Evolutionary conservation across 352 stramenopile genomes (phyloP).

Genomic region (Blastocystis sp.): DNA sequence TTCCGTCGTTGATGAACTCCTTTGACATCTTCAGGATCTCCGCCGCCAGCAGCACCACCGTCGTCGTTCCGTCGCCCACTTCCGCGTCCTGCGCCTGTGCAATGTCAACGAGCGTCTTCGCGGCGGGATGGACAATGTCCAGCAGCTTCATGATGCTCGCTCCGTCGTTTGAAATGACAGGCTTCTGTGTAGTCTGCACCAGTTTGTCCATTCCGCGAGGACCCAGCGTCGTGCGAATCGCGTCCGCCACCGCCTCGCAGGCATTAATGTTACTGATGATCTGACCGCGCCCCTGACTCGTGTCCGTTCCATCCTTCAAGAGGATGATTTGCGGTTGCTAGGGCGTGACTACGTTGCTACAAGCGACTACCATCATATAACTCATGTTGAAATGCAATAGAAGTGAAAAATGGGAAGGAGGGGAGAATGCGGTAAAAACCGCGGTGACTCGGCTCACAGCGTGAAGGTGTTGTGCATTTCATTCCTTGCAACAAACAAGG

Average conservation of each 20-base stretch:
- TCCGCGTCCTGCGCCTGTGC: conserved; percentile 78
- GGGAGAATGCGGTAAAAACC: no score
- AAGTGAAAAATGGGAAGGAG: no score
- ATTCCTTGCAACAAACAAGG: background rate
- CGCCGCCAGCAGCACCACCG: conserved; percentile 85
- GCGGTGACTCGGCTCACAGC: no score
- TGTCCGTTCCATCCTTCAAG: conserved; percentile 87
- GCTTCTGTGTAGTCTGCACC: conserved; percentile 76
- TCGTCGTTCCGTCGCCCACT: conserved; percentile 84
- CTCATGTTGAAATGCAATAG: no score
- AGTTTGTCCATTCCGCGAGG: conserved; percentile 97
- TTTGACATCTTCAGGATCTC: conserved; percentile 93
- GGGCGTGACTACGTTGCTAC: background rate
- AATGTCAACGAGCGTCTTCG: conserved; percentile 95
- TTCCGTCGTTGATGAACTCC: conserved; percentile 90
- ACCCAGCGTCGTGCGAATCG: conserved; percentile 87
- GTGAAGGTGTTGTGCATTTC: background rate
- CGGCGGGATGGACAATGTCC: conserved; percentile 93
- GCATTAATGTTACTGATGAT: conserved; percentile 87
- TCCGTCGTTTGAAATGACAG: conserved; percentile 96
- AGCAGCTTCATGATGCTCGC: conserved; percentile 94
- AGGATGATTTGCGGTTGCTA: conserved; percentile 57
- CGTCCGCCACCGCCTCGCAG: conserved; percentile 87
- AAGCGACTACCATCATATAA: conserved; percentile 45
- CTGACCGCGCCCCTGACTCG: conserved; percentile 87